A percentile compares a stretch with the other conserved stretches of the same genome.
Conservation (phyloP, 176 grass and related monocot species). For the Thinopyrum elongatum region DNA sequence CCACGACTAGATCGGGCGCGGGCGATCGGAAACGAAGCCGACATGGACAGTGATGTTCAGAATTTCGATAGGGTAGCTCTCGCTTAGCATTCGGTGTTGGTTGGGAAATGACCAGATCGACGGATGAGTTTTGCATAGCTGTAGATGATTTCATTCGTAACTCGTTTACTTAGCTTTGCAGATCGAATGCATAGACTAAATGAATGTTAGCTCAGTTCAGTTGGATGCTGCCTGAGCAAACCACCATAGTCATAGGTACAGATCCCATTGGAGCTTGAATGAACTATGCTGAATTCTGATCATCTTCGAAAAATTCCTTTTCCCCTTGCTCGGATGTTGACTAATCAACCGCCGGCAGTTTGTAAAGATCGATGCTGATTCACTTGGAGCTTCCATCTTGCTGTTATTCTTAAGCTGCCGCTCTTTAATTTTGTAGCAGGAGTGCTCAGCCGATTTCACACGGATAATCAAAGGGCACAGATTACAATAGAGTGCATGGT, state of each 20-base stretch:
- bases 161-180: not conserved
- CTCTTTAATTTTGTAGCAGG: constrained; percentile 8
- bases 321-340: not conserved
- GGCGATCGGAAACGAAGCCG: not conserved
- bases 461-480: constrained; percentile 17
- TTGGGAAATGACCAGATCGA: not conserved
- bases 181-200: not conserved
- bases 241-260: not conserved
- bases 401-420: not conserved
- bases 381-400: not conserved
- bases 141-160: not conserved
- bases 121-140: not conserved
- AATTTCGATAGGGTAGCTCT: not conserved
- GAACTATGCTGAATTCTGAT: not conserved
- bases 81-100: not conserved
- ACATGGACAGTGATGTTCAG: not conserved
- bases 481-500: constrained; percentile 28
- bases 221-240: not conserved
- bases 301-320: not conserved
- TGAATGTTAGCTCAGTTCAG: not conserved
- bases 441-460: constrained; percentile 10
- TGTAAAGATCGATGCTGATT: constrained; percentile 1
- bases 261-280: not conserved
- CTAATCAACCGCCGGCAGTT: not conserved
- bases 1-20: not conserved